Evolutionary conservation across 1,139 yeast species (phyloP), one percentile per base, ranked within the genome.

Genomic region (Pneumocystis sp.): DNA sequence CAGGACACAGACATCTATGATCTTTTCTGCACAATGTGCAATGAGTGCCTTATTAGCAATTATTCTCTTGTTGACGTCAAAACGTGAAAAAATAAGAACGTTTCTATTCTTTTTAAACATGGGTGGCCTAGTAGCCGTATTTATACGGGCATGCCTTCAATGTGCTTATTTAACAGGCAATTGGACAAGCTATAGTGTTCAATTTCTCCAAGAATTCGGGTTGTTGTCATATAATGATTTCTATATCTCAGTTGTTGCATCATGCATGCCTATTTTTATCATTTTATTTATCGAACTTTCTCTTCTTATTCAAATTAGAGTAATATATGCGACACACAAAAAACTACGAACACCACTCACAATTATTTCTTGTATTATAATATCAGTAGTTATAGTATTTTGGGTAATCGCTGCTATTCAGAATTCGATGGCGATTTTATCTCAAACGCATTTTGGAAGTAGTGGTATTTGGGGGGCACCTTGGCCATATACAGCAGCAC

Each of bases 31-130:
- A 31, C 71, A 70, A 59, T 65, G 70, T 45, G 72, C 70, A 37
- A 63, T 71, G 21, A 67, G 69, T 45, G 59, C 65, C 8, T 63
- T 70, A 37, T 62, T 68, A 25, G 68, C 67, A 15, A 61, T 70
- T 39, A 63, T 67, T 15, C 66, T 70, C 31, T 64, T 68, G 4
- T 60, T 70, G 12, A 63, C 68, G 17, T 67, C 71, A 17, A 66
- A 66, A 44, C 67, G 66, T 76, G 5, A 79, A 67, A 76, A 80
- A 72, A 45, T 82, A 80, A 1, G 81, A 80, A 82, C 90, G 0
- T 87, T 90, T 3, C 82, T 89, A 44, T 90, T 88, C 73, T 74
- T 85, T 31, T 76, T 89, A 65, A 89, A 90, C 74, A 85, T 84
- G 71, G 65, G 34, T 12, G 57, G 57, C 10, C 21, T 50, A 50